Base-by-base conservation (phyloP, 306 rosid species). In the Amphicarpaea edgeworthii region DNA sequence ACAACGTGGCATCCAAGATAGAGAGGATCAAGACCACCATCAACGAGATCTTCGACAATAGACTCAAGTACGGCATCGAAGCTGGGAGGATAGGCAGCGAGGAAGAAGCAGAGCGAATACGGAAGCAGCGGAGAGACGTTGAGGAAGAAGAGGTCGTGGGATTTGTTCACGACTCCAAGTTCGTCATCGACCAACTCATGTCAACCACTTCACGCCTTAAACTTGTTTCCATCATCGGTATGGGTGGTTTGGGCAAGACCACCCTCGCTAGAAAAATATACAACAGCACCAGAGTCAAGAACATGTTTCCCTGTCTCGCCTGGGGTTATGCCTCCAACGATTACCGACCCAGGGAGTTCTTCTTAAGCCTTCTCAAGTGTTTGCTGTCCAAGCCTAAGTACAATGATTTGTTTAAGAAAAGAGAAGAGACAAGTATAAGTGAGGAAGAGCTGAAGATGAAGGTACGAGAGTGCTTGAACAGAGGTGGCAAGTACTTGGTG, bases 171-270 rank as follows among this genome's bases (percentile, higher is more conserved):
- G 21, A 73, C 6, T 16, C 63, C 0, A 1, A 3, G 0, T 0
- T 1, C 26, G 47, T 79, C 0, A 32, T 30, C 2, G 8, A 53
- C 6, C 2, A 53, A 40, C 70, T 79, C 32, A 65, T 20, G 23
- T 0, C 2, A 16, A 1, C n/a, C 7, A 24, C 1, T 54, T n/a
- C 38, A 2, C 4, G 7, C 0, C 78, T 6, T 4, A 17, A 32
- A 0, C 62, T 53, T 5, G 68, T 65, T 65, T 43, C 83, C 32
- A 51, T 79, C 24, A 8, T 26, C 0, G 78, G 77, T 1, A 71
- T 62, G 67, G 72, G 73, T n/a, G 83, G 83, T 0, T 62, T 37
- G 10, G 83, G 83, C 0, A 79, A 79, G 19, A 72, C 83, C 59
- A 79, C 83, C 9, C 73, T 65, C n/a, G 73, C 80, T 4, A 7